phyloP scores from a whole-genome alignment of 257 asterid species.

The Plantago ovata region DNA sequence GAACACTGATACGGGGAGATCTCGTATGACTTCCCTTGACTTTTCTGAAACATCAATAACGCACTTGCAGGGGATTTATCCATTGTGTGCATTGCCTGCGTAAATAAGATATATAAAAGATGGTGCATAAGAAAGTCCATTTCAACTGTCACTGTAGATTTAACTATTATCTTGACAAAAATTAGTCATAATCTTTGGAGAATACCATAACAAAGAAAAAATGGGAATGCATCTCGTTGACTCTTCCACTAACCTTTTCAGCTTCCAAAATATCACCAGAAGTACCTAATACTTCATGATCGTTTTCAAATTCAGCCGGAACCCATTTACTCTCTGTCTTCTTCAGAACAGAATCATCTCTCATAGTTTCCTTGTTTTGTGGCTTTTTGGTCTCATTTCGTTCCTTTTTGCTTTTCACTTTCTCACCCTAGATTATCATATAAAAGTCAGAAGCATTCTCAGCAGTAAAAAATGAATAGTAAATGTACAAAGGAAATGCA shows the following conservation, averaged over 20 bases:
- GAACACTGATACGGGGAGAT: constrained; percentile 96
- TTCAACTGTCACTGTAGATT: no score
- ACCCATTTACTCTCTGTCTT: constrained; percentile 31
- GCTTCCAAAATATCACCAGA: constrained; percentile 41
- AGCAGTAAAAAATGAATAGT: constrained; percentile 20
- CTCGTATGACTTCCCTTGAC: constrained; percentile 64
- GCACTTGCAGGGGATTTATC: constrained; percentile 40
- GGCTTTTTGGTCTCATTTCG: constrained; percentile 32
- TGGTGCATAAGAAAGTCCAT: no score
- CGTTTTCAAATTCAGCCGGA: no score
- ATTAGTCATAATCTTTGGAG: no score
- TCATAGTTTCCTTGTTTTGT: constrained; percentile 33
- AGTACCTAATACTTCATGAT: constrained; percentile 34
- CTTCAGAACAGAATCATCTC: constrained; percentile 29
- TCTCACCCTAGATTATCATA: constrained; percentile 47
- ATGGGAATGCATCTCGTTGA: background rate
- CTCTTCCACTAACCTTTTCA: constrained; percentile 41
- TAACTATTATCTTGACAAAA: no score
- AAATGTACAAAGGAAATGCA: constrained; percentile 23
- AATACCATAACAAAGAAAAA: no score
- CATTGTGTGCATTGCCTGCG: constrained; percentile 41
- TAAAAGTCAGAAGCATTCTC: constrained; percentile 21
- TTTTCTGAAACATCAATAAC: constrained; percentile 30
- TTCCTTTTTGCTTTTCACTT: constrained; percentile 38
- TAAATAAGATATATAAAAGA: no score